Conservation (phyloP, 2,329 filamentous ascomycete genomes). For the Apiospora arundinis region DNA sequence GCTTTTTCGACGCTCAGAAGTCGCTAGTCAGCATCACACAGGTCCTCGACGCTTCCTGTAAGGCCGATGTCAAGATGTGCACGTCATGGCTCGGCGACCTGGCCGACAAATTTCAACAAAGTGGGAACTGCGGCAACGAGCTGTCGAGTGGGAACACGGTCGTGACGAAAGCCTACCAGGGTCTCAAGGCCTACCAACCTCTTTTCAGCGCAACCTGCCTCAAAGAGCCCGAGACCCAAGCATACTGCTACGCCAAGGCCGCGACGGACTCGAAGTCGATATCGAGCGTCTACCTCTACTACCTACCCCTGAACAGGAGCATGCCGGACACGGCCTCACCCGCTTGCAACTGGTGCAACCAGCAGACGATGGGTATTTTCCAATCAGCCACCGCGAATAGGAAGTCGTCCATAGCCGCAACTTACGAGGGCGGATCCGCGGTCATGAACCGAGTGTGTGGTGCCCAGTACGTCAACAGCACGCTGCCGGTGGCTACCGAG, state of each 20-base stretch:
- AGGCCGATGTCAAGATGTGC: conserved; percentile 71
- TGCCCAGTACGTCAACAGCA: conserved; percentile 61
- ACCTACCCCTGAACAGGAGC: conserved; percentile 76
- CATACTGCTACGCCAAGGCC: conserved; percentile 85
- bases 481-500: conserved; percentile 49
- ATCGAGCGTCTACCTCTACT: conserved; percentile 82
- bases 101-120: conserved; percentile 67
- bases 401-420: conserved; percentile 68
- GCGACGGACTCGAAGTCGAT: conserved; percentile 76
- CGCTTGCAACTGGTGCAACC: conserved; percentile 77
- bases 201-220: conserved; percentile 85
- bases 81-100: conserved; percentile 66
- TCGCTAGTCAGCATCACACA: conserved; percentile 75
- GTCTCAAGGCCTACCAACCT: conserved; percentile 77
- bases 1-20: conserved; percentile 81
- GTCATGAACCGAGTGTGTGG: conserved; percentile 74
- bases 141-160: conserved; percentile 69
- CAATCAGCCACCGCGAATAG: conserved; percentile 70
- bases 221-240: conserved; percentile 65
- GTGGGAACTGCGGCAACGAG: conserved; percentile 74
- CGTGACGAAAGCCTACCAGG: conserved; percentile 76
- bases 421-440: conserved; percentile 74
- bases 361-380: conserved; percentile 83
- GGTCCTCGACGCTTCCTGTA: conserved; percentile 80
- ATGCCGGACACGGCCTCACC: conserved; percentile 73